Conservation (phyloP, 768 basidiomycete species). For the Boletus tylopilopsis region DNA sequence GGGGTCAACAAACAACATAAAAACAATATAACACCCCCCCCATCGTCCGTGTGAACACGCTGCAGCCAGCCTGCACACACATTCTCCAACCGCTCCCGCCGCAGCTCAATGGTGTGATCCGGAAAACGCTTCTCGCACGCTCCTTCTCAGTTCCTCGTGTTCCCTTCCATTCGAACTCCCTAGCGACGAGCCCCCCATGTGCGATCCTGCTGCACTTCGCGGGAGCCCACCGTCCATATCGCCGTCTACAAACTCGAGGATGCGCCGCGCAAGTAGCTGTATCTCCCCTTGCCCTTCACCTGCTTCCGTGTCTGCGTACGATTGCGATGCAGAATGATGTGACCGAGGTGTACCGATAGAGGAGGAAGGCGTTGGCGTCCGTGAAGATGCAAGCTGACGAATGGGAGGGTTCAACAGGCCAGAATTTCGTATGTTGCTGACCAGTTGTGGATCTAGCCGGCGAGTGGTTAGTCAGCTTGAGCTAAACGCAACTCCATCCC, state of each 20-base stretch:
- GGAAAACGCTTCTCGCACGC: slow-evolving; percentile 78
- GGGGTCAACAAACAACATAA: slow-evolving; percentile 5
- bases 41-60: too few relatives aligned
- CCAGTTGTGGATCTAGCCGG: slow-evolving; percentile 78
- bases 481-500: background rate
- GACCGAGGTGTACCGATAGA: slow-evolving; percentile 74
- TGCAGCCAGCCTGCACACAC: too few relatives aligned
- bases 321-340: slow-evolving; percentile 63
- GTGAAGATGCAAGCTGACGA: slow-evolving; percentile 72
- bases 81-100: background rate
- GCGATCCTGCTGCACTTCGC: slow-evolving; percentile 60
- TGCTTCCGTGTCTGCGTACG: slow-evolving; percentile 78
- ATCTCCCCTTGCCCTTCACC: slow-evolving; percentile 93
- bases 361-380: slow-evolving; percentile 64
- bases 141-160: slow-evolving; percentile 78
- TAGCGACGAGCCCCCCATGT: slow-evolving; percentile 66
- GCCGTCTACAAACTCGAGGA: slow-evolving; percentile 82
- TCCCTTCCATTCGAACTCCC: slow-evolving; percentile 56
- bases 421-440: slow-evolving; percentile 86
- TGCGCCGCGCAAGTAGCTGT: slow-evolving; percentile 76
- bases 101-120: slow-evolving; percentile 44
- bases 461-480: background rate
- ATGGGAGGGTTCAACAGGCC: slow-evolving; percentile 81
- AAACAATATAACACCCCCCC: background rate
- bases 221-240: slow-evolving; percentile 59